Base-by-base conservation (phyloP, 164 flowering plant genomes). In the Chimonanthus praecox region DNA sequence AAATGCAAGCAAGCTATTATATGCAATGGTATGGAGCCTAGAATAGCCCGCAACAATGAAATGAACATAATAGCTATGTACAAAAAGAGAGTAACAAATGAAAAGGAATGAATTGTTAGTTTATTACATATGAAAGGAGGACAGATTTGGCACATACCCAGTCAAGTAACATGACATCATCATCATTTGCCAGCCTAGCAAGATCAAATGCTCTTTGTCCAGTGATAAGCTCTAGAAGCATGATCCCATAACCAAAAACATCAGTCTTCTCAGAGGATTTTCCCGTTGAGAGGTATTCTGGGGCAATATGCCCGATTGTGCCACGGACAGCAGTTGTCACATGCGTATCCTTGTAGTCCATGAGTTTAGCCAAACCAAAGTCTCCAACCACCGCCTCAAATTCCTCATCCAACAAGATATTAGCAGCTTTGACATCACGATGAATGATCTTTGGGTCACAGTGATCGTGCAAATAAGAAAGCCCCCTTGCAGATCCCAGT, bases 311-410 rank as follows among this genome's bases (percentile, higher is more conserved):
- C 16, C 98, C 98, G 74, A 93, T 91, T 44, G 98, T 93, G 49
- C 98, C 98, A 72, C 98, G 91, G 46, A 93, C 98, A 76, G 97
- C 98, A 68, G 98, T 93, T 0, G 98, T 93, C 10, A 93, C 98
- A 83, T 93, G 98, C 6, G 98, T 93, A 73, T 93, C 98, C 81
- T 93, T 93, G 85, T 94, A 92, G 78, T 92, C 97, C 98, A 94
- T 94, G 49, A 94, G 90, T 75, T 90, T 94, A n/a, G 98, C 98
- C 82, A 94, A 80, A 69, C 98, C 98, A 82, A 94, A 94, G 79
- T 94, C 98, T 21, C 98, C 98, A 75, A 94, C 98, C 77, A 94
- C 94, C 54, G 98, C 98, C 84, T 94, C 98, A 82, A 90, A 93
- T 74, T 93, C 98, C 82, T 93, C 97, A 76, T 93, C 97, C 78